A percentile compares a stretch with the other conserved stretches of the same genome.
Evolutionary conservation across 306 rosid genomes (phyloP).

Genomic region (Cucurbita argyrosperma): DNA sequence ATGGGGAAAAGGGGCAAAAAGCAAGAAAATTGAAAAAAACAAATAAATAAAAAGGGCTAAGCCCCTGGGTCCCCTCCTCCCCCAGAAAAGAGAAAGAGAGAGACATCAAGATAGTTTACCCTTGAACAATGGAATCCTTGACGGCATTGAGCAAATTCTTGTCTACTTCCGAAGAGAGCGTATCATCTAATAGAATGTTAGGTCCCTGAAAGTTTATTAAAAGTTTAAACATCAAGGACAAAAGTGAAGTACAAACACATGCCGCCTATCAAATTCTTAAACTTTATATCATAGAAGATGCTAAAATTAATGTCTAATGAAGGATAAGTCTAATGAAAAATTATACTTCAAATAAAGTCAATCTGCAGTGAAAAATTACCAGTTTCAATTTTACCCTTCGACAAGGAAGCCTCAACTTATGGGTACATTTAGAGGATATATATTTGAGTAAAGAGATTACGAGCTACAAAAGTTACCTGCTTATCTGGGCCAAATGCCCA

Average conservation of each 20-base stretch:
- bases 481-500: slow-evolving; percentile 99
- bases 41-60: not conserved
- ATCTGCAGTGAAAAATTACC: not conserved
- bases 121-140: slow-evolving; percentile 95
- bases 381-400: not conserved
- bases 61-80: not conserved
- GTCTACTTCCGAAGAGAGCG: slow-evolving; percentile 92
- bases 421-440: not conserved
- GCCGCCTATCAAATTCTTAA: not conserved
- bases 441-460: not conserved
- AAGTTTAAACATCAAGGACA: not conserved
- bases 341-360: not conserved
- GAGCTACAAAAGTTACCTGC: slow-evolving; percentile 39
- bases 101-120: slow-evolving; percentile 32
- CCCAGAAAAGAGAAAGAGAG: not conserved
- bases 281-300: not conserved
- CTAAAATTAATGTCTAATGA: too few relatives aligned
- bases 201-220: slow-evolving; percentile 53
- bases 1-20: not conserved
- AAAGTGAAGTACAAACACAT: not conserved
- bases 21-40: not conserved
- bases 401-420: not conserved
- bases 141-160: slow-evolving; percentile 71
- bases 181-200: slow-evolving; percentile 81
- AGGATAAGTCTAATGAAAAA: not conserved